Base-by-base conservation (phyloP, 2,329 filamentous ascomycete species). In the Trichoderma harzianum region DNA sequence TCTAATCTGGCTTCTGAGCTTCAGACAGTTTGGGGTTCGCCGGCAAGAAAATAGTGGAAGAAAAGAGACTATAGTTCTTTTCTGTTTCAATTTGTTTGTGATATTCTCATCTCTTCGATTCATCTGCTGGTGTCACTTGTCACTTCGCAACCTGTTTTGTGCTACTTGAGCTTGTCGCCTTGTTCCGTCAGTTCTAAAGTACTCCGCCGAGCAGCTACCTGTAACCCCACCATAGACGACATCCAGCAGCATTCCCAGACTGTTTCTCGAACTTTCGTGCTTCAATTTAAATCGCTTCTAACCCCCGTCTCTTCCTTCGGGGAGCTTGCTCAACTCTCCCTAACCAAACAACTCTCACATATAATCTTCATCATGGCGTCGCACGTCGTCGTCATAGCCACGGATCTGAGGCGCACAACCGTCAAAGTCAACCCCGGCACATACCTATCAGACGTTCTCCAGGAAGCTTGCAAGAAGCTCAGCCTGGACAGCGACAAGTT, bases 381-480 rank as follows among this genome's bases (percentile, higher is more conserved):
- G 68, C 92, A 96, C 80, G 94, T 98, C 72, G 92, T 95, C 76
- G 93, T 98, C 68, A 91, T 97, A 75, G 91, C 95, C 80, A 90
- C 92, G 51, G 90, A 93, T 76, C 88, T 95, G 76, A 91, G 92
- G 76, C 89, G 94, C 77, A 89, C 91, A 65, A 92, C 89, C 55
- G 86, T 99, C 81, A 97, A 97, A 82, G 95, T 96, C 70, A 92
- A 87, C 0, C 94, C 94, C 0, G 87, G 88, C 70, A 97, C 91
- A 74, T 92, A 93, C 77, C 84, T 99, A 76, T 92, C 92, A 72
- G 95, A 98, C 79, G 88, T 99, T 2, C 86, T 97, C 21, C 89
- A 93, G 73, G 92, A 98, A 81, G 95, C 95, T 60, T 98, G 95
- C 80, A 86, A 86, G 76, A 97, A 95, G 84, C 88, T 97, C 76